Base-by-base conservation (phyloP, 2,329 filamentous ascomycete species). In the Exophiala alcalophila region DNA sequence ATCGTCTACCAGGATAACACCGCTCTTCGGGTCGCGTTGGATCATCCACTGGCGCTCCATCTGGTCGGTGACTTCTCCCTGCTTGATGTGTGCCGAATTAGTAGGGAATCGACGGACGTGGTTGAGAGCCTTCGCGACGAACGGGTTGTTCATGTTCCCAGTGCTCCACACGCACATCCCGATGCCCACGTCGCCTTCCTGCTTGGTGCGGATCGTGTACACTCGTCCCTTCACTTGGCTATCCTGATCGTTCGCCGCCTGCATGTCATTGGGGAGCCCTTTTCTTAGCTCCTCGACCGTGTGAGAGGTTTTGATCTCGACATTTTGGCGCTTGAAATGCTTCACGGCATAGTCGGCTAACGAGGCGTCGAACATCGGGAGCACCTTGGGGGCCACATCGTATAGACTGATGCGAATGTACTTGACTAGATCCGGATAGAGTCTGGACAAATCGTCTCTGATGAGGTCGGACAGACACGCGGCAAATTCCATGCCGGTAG, bases 131-230 rank as follows among this genome's bases (percentile, higher is more conserved):
- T 72, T 63, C 8, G 65, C 60, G 9, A 77, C 65, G 44, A 78
- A 76, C 0, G 73, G 73, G 41, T 77, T 77, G 58, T 70, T 70
- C 70, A 76, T 76, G 12, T 76, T 64, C 3, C 74, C 74, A 4
- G 74, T 78, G 10, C 66, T 73, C 78, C 77, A 81, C 7, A 81
- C 76, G 41, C 66, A 77, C 75, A 81, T 77, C 1, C 77, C 77
- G 1, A 78, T 66, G 0, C 76, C 76, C 2, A 78, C 61, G 31
- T 80, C 74, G 1, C 77, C 78, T 42, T 78, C 72, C 52, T 81
- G 76, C 46, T 74, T 70, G 3, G 77, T 66, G 8, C 67, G 73
- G 24, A 81, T 61, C 0, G 77, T 81, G 9, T 71, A 59, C 35
- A 66, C 62, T 5, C 65, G 60, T 41, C 72, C 69, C 1, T 67